Conservation (phyloP, 495 filamentous ascomycete species). For the Aspergillus bertholletiae region DNA sequence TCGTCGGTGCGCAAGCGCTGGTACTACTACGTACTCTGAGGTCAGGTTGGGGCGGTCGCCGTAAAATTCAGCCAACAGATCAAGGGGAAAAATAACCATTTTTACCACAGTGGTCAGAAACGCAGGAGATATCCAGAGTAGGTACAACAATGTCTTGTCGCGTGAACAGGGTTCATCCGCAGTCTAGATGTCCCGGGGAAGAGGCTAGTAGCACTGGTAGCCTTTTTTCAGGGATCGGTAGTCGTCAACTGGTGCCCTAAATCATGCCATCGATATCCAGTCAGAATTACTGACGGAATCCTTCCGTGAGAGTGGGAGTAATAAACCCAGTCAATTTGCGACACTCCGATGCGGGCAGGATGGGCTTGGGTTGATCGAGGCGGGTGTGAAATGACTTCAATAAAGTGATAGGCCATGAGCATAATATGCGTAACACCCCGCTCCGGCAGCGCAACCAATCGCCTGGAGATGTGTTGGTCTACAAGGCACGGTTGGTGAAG, state of each 20-base stretch:
- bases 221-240: not conserved
- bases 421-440: not conserved
- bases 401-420: too few relatives aligned
- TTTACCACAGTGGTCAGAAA: not conserved
- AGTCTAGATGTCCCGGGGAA: not conserved
- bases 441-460: not conserved
- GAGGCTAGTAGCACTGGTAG: not conserved
- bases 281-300: not conserved
- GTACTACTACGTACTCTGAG: too few relatives aligned
- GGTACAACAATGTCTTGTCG: not conserved
- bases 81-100: too few relatives aligned
- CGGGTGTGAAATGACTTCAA: not conserved
- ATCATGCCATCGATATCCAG: conserved; percentile 2
- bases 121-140: not conserved
- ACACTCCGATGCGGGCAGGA: not conserved
- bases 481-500: not conserved
- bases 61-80: too few relatives aligned
- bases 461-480: not conserved
- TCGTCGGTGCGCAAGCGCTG: not conserved
- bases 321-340: not conserved
- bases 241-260: not conserved
- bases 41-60: too few relatives aligned
- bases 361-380: not conserved
- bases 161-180: not conserved
- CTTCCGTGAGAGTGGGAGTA: not conserved